Percentiles rank a stretch among this genome's conserved stretches.
phyloP scores from a whole-genome alignment of 1,284 basidiomycete species.

The Sporisorium iseilematis-ciliati region DNA sequence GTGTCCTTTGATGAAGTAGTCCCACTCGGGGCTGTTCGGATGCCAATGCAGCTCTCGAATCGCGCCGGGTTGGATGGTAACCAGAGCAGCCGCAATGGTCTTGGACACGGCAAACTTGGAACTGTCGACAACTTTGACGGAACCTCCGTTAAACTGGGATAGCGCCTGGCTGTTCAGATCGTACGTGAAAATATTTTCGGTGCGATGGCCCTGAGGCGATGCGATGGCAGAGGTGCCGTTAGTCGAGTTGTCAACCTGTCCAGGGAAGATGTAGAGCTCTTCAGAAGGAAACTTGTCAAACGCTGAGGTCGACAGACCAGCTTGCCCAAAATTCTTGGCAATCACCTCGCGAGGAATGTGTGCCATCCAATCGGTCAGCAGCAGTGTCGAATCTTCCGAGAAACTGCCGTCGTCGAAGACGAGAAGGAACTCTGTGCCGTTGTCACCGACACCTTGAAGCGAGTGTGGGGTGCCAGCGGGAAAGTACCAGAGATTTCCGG shows the following conservation, averaged over 20 bases:
- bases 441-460: constrained; percentile 75
- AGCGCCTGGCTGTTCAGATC: too few species aligned
- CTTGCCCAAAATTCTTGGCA: constrained; percentile 78
- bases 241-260: constrained; percentile 17
- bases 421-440: constrained; percentile 78
- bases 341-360: constrained; percentile 78
- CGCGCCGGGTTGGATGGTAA: constrained; percentile 78
- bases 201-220: too few species aligned
- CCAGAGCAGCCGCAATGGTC: constrained; percentile 77
- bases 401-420: constrained; percentile 70
- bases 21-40: constrained; percentile 72
- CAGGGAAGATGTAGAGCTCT: constrained; percentile 72
- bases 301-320: constrained; percentile 70
- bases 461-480: constrained; percentile 73
- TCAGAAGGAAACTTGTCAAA: constrained; percentile 71
- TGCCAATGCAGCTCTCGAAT: constrained; percentile 79
- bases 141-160: constrained; percentile 2
- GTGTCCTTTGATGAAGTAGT: constrained; percentile 30
- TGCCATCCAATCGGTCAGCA: constrained; percentile 69
- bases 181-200: too few species aligned
- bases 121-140: constrained; percentile 31
- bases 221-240: too few species aligned
- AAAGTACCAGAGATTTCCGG: constrained; percentile 52
- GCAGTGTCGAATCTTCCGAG: constrained; percentile 14
- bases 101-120: constrained; percentile 71